phyloP scores from a whole-genome alignment of 164 flowering plant genomes.

The Sedum album region DNA sequence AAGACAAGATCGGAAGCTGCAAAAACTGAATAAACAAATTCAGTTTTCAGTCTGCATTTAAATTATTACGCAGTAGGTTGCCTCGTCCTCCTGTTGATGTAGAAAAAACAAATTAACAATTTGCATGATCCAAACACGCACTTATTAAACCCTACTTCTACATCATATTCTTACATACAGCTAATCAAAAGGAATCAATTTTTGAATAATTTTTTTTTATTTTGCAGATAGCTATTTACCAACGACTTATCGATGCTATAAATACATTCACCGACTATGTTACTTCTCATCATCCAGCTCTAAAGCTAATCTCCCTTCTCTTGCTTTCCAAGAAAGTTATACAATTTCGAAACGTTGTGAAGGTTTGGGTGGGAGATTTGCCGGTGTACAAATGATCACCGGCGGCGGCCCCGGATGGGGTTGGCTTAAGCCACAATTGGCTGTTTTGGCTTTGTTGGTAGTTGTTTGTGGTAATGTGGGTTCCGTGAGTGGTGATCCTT shows the following conservation, averaged over 20 bases:
- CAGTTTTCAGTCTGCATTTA: background rate
- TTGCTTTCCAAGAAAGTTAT: background rate
- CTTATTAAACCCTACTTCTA: background rate
- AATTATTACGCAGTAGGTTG: background rate
- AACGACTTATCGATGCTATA: constrained; percentile 16
- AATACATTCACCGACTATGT: constrained; percentile 6
- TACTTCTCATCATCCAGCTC: background rate
- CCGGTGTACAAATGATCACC: constrained; percentile 10
- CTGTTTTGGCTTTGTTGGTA: constrained; percentile 16
- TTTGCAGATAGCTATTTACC: constrained; percentile 20
- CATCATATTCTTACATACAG: background rate
- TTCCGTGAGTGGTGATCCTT: constrained; percentile 24
- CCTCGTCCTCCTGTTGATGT: background rate
- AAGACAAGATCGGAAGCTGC: constrained; percentile 6
- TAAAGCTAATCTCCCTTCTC: background rate
- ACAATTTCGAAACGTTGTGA: constrained; percentile 5
- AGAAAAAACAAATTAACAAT: constrained; percentile 1
- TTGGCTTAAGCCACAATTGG: constrained; percentile 25
- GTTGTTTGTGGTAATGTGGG: constrained; percentile 21
- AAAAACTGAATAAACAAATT: background rate
- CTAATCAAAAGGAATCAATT: constrained; percentile 8
- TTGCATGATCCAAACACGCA: constrained; percentile 4
- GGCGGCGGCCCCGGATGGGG: constrained; percentile 23
- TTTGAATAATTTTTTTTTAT: constrained; percentile 10
- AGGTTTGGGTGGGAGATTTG: background rate